Conservation (phyloP, 1,284 basidiomycete genomes). For the Moesziomyces sp. region DNA sequence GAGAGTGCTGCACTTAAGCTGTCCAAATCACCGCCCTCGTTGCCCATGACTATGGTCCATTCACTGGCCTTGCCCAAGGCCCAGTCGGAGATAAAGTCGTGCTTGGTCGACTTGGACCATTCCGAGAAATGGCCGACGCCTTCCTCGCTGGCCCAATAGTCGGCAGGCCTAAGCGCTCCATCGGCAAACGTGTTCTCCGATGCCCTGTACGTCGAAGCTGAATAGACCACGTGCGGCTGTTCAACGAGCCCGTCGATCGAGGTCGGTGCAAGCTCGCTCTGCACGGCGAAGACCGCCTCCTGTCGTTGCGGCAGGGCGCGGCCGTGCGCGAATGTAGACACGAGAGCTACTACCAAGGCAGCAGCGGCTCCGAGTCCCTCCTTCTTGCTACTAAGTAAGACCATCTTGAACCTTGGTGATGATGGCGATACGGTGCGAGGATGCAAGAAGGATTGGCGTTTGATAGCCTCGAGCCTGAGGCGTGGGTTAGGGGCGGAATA, state of each 20-base stretch:
- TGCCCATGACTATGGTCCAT: constrained; percentile 68
- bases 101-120: constrained; percentile 64
- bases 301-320: constrained; percentile 9
- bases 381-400: neutral
- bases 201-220: neutral
- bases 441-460: too few relatives aligned
- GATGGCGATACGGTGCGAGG: too few relatives aligned
- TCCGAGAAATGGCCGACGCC: constrained; percentile 65
- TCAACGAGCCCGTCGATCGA: constrained; percentile 1
- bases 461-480: too few relatives aligned
- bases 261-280: neutral
- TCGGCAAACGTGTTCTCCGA: neutral
- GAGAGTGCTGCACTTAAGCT: constrained; percentile 61
- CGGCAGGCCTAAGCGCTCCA: constrained; percentile 6
- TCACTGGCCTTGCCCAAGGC: constrained; percentile 52
- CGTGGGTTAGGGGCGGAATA: too few relatives aligned
- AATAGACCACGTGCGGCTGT: neutral
- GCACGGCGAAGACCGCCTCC: constrained; percentile 16
- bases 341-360: neutral
- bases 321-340: constrained; percentile 4
- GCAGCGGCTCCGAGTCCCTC: neutral
- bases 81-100: constrained; percentile 62
- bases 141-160: constrained; percentile 47
- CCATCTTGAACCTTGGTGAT: constrained; percentile 1
- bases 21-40: constrained; percentile 68